These are phyloP conservation scores for Hylodesmum podocarpum DNA, from an alignment of 306 rosid genomes.

Conservation along the genomic window DNA sequence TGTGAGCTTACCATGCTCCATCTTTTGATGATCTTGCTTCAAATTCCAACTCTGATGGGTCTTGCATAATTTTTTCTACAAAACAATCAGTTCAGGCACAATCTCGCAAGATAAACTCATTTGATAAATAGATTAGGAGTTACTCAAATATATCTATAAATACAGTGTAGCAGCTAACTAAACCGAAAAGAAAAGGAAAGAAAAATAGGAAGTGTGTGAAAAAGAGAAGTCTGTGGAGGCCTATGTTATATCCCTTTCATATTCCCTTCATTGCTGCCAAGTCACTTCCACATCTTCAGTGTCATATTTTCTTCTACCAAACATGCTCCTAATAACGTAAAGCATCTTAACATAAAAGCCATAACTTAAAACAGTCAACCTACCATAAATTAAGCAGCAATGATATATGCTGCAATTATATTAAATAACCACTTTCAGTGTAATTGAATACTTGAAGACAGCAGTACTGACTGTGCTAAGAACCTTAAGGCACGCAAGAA, in stretches of 20 bases:
- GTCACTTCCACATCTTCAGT: not conserved
- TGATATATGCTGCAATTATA: not conserved
- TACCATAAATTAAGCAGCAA: not conserved
- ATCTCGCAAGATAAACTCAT: constrained; percentile 13
- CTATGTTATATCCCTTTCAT: not conserved
- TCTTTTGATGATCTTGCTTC: constrained; percentile 95
- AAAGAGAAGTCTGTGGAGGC: not conserved
- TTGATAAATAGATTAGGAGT: not conserved
- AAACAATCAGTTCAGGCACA: constrained; percentile 23
- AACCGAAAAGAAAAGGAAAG: not conserved
- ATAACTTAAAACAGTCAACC: not conserved
- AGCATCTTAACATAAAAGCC: constrained; percentile 17
- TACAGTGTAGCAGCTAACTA: constrained; percentile 1
- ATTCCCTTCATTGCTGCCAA: not conserved
- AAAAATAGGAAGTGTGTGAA: constrained; percentile 4
- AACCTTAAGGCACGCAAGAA: constrained; percentile 44
- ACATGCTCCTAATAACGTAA: constrained; percentile 11
- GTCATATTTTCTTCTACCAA: constrained; percentile 9
- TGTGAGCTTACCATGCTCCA: constrained; percentile 79
- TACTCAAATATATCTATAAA: not conserved
- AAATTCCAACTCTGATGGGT: constrained; percentile 74
- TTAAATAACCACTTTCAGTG: not conserved
- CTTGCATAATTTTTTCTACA: constrained; percentile 50
- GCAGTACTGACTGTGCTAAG: constrained; percentile 19
- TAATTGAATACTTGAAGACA: not conserved